Evolutionary conservation across 73 alveolate species (phyloP).

Genomic region (Uronychia binucleata): DNA sequence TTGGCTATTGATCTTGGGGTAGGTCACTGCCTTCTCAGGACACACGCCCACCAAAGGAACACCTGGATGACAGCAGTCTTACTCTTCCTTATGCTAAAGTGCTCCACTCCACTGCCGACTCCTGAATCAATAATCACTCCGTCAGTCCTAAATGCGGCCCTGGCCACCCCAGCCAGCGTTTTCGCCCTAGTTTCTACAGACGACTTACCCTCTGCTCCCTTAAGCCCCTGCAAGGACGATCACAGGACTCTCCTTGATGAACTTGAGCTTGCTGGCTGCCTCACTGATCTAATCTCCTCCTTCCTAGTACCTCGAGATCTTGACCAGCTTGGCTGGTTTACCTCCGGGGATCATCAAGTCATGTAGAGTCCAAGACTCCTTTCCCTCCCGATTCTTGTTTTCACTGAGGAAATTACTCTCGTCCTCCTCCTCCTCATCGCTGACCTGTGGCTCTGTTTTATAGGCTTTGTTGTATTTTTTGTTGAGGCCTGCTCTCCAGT

Average conservation of each 20-base stretch:
- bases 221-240: constrained; percentile 92
- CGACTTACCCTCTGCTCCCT: constrained; percentile 47
- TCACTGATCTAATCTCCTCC: constrained; percentile 78
- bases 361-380: constrained; percentile 85
- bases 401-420: constrained; percentile 20
- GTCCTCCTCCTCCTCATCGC: constrained; percentile 13
- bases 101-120: constrained; percentile 92
- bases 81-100: constrained; percentile 90
- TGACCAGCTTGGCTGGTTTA: constrained; percentile 87
- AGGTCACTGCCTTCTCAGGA: constrained; percentile 92
- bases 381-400: constrained; percentile 42
- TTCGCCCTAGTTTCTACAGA: constrained; percentile 52
- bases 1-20: constrained; percentile 92
- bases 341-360: constrained; percentile 97
- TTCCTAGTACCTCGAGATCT: constrained; percentile 77
- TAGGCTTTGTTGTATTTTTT: background rate
- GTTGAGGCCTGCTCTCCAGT: constrained; percentile 1
- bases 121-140: constrained; percentile 96
- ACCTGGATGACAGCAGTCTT: constrained; percentile 17
- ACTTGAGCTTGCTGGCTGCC: constrained; percentile 80
- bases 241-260: constrained; percentile 85
- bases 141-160: constrained; percentile 97
- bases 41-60: constrained; percentile 94
- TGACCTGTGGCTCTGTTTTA: background rate
- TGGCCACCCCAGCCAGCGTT: constrained; percentile 94